Base-by-base conservation (phyloP, 176 grass and related monocot species). In the Miscanthus lutarioriparius region DNA sequence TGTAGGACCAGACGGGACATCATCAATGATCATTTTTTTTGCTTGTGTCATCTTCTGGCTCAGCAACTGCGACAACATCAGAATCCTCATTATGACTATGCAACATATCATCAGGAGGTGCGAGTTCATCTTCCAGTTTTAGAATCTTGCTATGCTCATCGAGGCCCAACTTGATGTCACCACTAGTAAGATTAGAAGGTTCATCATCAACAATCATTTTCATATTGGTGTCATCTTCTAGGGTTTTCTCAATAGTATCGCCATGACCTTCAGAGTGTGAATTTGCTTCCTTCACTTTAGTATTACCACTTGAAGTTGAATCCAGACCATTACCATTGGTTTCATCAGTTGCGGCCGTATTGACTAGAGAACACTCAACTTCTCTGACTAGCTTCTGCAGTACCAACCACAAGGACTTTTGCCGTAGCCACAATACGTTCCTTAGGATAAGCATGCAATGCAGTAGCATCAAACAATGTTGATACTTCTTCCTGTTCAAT, bases 261-360 rank as follows among this genome's bases (percentile, higher is more conserved):
- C 14, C 25, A 49, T 68, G 25, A 78, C 17, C 75, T 82, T 85
- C 71, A 58, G 20, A 27, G 12, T 23, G 44, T 72, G 51, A 0
- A 25, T 35, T 62, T 88, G 81, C 79, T 61, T 83, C 67, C 49
- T 81, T 71, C 53, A 81, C n/a, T 41, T 3, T 15, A 85, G 40
- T 16, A 41, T 43, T 53, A 6, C 38, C 64, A 66, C 40, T 64
- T 82, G 73, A 61, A 90, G 74, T 25, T 64, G 83, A 64, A 70
- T 49, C 79, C 70, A 84, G 49, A 40, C 35, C 25, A 77, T 58
- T 38, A 73, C 36, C 79, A 64, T 86, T 65, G 12, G 88, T 56
- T 88, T 75, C 86, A 77, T 69, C 65, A 81, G 59, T 49, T 86
- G 48, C 61, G 6, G 75, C 70, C 67, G 39, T 20, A 86, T 89